Evolutionary conservation across 2,329 filamentous ascomycete genomes (phyloP).

Genomic region (Aspergillus sp.): DNA sequence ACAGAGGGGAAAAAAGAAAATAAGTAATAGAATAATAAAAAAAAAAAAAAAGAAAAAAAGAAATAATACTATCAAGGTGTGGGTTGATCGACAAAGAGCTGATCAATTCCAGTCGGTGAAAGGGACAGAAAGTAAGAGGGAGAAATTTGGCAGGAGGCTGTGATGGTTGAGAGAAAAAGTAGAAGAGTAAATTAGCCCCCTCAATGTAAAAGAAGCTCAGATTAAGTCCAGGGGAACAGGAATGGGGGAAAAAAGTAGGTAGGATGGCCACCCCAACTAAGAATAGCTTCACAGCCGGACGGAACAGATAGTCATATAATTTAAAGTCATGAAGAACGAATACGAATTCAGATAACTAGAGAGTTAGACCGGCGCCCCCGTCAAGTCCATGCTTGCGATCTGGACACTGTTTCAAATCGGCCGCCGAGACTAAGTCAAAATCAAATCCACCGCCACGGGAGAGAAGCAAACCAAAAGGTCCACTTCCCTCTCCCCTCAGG

Average conservation of each 20-base stretch:
- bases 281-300: background rate
- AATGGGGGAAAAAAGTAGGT: background rate
- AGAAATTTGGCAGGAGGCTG: background rate
- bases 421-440: background rate
- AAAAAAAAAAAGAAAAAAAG: background rate
- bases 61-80: background rate
- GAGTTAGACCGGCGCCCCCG: background rate
- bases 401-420: constrained; percentile 13
- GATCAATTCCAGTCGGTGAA: background rate
- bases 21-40: background rate
- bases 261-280: background rate
- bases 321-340: no score
- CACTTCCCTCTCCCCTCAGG: background rate
- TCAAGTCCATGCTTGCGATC: constrained; percentile 10
- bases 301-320: no score
- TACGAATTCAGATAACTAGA: no score
- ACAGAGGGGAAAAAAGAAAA: background rate
- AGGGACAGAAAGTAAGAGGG: background rate
- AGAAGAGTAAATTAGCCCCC: background rate
- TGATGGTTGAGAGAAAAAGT: background rate
- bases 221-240: background rate
- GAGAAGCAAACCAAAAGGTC: background rate
- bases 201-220: background rate
- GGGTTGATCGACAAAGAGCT: constrained; percentile 3
- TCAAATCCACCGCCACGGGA: constrained; percentile 1